Evolutionary conservation across 306 rosid genomes (phyloP), one percentile per base, ranked within the genome.

Genomic region (Crotalaria pallida): DNA sequence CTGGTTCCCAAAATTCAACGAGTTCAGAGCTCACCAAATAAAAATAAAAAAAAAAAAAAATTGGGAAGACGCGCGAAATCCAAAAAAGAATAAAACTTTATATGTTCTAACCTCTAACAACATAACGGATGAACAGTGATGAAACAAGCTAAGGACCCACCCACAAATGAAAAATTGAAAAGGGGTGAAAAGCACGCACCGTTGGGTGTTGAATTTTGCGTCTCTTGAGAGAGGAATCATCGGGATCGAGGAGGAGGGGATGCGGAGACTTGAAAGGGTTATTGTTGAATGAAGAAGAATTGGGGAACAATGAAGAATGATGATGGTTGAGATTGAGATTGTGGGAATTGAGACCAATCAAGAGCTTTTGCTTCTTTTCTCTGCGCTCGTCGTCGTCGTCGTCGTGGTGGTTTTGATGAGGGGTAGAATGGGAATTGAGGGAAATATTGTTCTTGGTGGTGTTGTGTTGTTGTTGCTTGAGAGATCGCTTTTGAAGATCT

Each of bases 401-500:
- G 73, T 26, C 43, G 73, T 69, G 59, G 68, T 77, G 75, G 76
- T 38, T 10, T 10, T 40, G 67, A 3, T n/a, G 34, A 45, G 15
- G 57, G 84, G 59, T 71, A 15, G 84, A 33, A 72, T 58, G 13
- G 4, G 81, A 72, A 77, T 84, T 56, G 76, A n/a, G n/a, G n/a
- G n/a, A n/a, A n/a, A n/a, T n/a, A n/a, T n/a, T n/a, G n/a, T n/a
- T n/a, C n/a, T n/a, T 69, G 75, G 10, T 62, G 65, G 10, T 76
- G 86, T 6, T 76, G 12, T 65, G 75, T 12, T 85, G 86, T 41
- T 85, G 94, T 38, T 84, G 67, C 33, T 80, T 88, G 69, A 94
- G 86, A 23, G 85, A 84, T 65, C 98, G 92, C 59, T 83, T 94
- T 86, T 90, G 96, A 72, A 94, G 97, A 90, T 94, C 98, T 72